Conservation (phyloP, 1,284 basidiomycete genomes). For the Naganishia cerealis region DNA sequence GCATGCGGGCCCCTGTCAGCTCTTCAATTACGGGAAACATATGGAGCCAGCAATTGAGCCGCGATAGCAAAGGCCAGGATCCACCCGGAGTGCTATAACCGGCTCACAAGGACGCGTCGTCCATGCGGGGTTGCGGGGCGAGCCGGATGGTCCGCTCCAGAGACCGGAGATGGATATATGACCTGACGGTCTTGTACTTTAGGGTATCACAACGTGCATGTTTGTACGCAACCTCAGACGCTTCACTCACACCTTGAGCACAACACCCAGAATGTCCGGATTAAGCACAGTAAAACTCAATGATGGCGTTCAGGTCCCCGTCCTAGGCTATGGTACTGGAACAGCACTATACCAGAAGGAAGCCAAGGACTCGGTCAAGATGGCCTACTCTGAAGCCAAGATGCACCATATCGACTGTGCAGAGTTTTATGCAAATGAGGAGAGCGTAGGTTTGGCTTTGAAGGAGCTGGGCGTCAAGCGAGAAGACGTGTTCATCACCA, state of each 20-base stretch:
- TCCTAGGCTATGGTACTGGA: conserved; percentile 34
- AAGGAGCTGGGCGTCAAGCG: conserved; percentile 57
- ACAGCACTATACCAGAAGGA: conserved; percentile 36
- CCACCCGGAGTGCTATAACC: not conserved
- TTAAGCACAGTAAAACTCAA: conserved; percentile 31
- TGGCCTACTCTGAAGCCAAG: conserved; percentile 44
- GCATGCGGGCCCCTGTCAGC: not conserved
- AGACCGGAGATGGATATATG: not conserved
- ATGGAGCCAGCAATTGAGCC: not conserved
- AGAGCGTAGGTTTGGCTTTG: conserved; percentile 59
- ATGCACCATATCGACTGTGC: conserved; percentile 53
- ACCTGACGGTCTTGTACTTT: not conserved
- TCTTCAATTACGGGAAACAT: not conserved
- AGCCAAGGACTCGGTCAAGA: conserved; percentile 31
- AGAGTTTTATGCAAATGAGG: conserved; percentile 56
- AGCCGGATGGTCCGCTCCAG: not conserved
- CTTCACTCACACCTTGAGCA: conserved; percentile 1
- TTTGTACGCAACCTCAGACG: not conserved
- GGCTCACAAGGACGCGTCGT: not conserved
- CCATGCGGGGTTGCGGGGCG: not conserved
- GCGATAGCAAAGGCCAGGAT: conserved; percentile 3
- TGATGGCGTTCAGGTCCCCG: conserved; percentile 34
- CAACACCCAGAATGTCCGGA: conserved; percentile 11
- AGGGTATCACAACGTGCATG: not conserved
- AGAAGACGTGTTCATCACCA: conserved; percentile 60